Percentiles rank a stretch among this genome's conserved stretches.
phyloP scores from a whole-genome alignment of 345 rosid genomes.

The Lepidium aucheri region DNA sequence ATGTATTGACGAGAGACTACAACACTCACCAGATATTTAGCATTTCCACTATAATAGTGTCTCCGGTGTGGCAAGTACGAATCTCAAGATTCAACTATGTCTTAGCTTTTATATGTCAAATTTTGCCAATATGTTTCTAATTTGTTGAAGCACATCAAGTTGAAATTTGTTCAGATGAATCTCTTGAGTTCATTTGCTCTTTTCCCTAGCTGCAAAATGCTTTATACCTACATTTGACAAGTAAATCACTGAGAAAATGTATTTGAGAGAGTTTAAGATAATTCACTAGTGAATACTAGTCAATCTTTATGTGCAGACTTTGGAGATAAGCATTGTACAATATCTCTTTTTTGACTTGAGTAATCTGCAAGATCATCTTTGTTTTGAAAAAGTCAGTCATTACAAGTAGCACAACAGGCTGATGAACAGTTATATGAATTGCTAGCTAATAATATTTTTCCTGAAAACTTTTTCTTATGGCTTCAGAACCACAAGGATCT shows the following conservation, averaged over 20 bases:
- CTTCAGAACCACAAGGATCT: neutral
- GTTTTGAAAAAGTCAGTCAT: neutral
- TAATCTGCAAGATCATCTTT: neutral
- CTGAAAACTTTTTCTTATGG: neutral
- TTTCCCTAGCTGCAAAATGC: neutral
- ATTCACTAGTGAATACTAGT: neutral
- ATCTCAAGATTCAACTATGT: neutral
- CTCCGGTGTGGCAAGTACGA: constrained; percentile 51
- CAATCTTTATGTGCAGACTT: neutral
- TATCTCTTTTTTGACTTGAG: neutral
- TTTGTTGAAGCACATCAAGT: too few species aligned
- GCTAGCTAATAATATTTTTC: neutral
- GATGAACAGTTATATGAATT: neutral
- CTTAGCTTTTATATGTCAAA: neutral
- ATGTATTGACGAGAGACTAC: constrained; percentile 70
- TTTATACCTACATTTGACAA: neutral
- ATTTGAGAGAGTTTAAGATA: neutral
- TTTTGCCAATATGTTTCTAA: neutral
- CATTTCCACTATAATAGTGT: constrained; percentile 45
- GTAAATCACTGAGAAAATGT: neutral
- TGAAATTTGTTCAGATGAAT: too few species aligned
- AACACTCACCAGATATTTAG: constrained; percentile 63
- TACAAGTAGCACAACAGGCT: neutral
- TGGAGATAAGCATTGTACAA: neutral
- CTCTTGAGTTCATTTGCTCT: neutral